phyloP scores from a whole-genome alignment of 2,329 filamentous ascomycete species.

The Coniella vitis region DNA sequence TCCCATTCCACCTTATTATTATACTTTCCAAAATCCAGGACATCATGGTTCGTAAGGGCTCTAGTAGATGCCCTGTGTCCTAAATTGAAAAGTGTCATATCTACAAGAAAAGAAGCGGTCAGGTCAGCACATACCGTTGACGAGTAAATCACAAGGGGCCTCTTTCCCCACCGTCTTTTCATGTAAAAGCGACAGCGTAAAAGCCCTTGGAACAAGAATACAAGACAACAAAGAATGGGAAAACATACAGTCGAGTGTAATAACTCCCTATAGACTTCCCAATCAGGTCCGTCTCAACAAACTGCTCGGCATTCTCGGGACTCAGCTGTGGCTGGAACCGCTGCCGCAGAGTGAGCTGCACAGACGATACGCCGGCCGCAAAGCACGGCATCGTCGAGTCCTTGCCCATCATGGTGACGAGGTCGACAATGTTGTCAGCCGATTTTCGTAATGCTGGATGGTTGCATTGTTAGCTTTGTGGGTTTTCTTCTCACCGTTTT shows the following conservation, averaged over 20 bases:
- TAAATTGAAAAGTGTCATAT: slow-evolving; percentile 82
- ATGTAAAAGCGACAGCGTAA: too few species aligned
- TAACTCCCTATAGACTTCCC: slow-evolving; percentile 80
- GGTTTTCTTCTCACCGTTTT: background rate
- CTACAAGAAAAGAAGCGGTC: slow-evolving; percentile 34
- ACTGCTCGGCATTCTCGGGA: slow-evolving; percentile 72
- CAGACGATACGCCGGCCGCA: slow-evolving; percentile 63
- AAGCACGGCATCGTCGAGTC: slow-evolving; percentile 84
- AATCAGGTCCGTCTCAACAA: slow-evolving; percentile 73
- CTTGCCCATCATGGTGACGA: slow-evolving; percentile 78
- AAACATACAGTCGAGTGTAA: slow-evolving; percentile 70
- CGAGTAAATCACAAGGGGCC: too few species aligned
- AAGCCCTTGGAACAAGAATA: too few species aligned
- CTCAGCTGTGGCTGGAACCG: slow-evolving; percentile 78
- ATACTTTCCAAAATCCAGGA: too few species aligned
- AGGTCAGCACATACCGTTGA: too few species aligned
- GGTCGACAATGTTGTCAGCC: slow-evolving; percentile 72
- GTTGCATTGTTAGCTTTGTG: slow-evolving; percentile 6
- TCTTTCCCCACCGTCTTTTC: too few species aligned
- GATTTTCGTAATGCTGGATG: slow-evolving; percentile 61
- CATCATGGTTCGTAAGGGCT: background rate
- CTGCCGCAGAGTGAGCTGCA: slow-evolving; percentile 62
- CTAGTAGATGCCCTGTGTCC: slow-evolving; percentile 81
- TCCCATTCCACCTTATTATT: too few species aligned
- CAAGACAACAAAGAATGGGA: too few species aligned